Evolutionary conservation across 306 rosid species (phyloP).

Genomic region (Dicorynia guianensis): DNA sequence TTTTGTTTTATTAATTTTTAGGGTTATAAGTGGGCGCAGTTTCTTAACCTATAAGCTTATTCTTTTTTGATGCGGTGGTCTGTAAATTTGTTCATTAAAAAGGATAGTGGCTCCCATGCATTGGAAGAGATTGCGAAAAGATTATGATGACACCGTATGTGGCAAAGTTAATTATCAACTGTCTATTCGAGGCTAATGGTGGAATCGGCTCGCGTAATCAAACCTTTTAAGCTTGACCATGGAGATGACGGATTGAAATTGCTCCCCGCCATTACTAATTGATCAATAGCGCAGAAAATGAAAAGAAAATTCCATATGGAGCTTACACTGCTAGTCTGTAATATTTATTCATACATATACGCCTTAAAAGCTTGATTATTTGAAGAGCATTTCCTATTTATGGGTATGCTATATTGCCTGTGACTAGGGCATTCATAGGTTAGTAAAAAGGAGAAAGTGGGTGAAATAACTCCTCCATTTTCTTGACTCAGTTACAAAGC

Average conservation of each 20-base stretch:
- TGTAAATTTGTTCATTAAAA: constrained; percentile 44
- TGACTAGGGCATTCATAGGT: not conserved
- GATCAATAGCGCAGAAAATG: too few species aligned
- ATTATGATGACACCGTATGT: not conserved
- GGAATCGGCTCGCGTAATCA: constrained; percentile 23
- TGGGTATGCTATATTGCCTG: not conserved
- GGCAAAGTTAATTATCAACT: not conserved
- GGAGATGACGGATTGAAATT: not conserved
- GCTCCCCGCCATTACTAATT: not conserved
- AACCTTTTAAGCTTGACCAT: not conserved
- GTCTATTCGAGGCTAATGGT: not conserved
- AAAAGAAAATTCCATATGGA: too few species aligned
- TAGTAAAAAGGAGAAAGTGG: not conserved
- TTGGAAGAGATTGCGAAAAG: not conserved
- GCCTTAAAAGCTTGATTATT: not conserved
- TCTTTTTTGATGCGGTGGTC: constrained; percentile 46
- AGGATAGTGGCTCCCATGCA: constrained; percentile 54
- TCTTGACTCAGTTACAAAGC: not conserved
- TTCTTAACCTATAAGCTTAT: constrained; percentile 71
- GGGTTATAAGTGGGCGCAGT: constrained; percentile 70
- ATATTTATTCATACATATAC: too few species aligned
- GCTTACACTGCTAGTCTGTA: too few species aligned
- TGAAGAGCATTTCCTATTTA: not conserved
- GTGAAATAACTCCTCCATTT: not conserved
- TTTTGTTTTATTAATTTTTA: constrained; percentile 73